A percentile compares a stretch with the other conserved stretches of the same genome.
These are phyloP conservation scores for Balansia obtecta DNA, from an alignment of 2,329 filamentous ascomycete genomes.

Conservation along the genomic window DNA sequence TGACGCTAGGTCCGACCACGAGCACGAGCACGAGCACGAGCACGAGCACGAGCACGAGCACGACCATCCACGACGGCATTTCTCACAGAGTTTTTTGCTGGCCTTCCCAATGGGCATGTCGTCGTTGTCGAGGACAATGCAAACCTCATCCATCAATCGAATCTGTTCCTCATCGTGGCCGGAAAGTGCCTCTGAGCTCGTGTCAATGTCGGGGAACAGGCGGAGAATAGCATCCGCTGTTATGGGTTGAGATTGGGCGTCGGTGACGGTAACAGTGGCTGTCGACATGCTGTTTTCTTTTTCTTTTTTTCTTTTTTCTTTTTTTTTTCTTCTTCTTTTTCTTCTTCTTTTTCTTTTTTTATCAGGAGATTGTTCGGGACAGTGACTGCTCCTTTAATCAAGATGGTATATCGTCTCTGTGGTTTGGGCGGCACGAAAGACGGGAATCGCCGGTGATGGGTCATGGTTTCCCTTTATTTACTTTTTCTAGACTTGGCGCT, in stretches of 20 bases:
- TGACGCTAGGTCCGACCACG: not conserved
- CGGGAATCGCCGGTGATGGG: not conserved
- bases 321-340: no score
- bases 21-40: no score
- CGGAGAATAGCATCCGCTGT: conserved; percentile 77
- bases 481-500: not conserved
- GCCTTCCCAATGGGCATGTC: conserved; percentile 89
- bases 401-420: not conserved
- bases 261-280: conserved; percentile 29
- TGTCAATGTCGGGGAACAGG: conserved; percentile 76
- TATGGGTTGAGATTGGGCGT: conserved; percentile 43
- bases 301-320: no score
- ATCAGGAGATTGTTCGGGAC: no score
- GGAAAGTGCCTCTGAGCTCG: conserved; percentile 60
- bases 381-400: not conserved
- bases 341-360: no score
- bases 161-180: conserved; percentile 98
- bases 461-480: not conserved
- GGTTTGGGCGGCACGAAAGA: not conserved
- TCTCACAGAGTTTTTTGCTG: conserved; percentile 93
- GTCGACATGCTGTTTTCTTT: conserved; percentile 16
- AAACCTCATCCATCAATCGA: conserved; percentile 95
- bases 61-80: not conserved
- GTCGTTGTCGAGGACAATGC: conserved; percentile 89
- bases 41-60: no score